Evolutionary conservation across 192 early-diverging fungal genomes (phyloP).

Genomic region (Neocallimastix lanati): DNA sequence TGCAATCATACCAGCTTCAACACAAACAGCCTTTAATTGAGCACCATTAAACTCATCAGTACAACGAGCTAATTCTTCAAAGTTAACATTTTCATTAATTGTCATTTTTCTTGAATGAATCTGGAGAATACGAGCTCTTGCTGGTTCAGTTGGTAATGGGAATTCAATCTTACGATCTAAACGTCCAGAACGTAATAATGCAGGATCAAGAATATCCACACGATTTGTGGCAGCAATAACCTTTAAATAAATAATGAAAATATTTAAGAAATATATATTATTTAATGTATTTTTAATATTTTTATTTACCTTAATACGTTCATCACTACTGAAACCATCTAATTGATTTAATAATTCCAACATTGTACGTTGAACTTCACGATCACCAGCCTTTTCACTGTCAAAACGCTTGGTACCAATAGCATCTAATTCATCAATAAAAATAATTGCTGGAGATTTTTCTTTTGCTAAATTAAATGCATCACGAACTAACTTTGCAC

Average conservation of each 20-base stretch:
- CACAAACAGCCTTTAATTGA: slow-evolving; percentile 97
- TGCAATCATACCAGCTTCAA: slow-evolving; percentile 97
- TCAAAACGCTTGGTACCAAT: slow-evolving; percentile 97
- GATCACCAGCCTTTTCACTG: slow-evolving; percentile 91
- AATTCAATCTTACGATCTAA: slow-evolving; percentile 89
- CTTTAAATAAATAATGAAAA: no score
- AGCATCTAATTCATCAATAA: slow-evolving; percentile 97
- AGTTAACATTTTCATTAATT: slow-evolving; percentile 82
- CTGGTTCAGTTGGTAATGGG: slow-evolving; percentile 80
- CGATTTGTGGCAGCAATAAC: slow-evolving; percentile 96
- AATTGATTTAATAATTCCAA: slow-evolving; percentile 94
- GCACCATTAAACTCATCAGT: slow-evolving; percentile 99
- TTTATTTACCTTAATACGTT: slow-evolving; percentile 94
- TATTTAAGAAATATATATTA: no score
- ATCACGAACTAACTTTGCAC: slow-evolving; percentile 90
- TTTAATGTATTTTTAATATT: no score
- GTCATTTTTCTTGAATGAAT: slow-evolving; percentile 99
- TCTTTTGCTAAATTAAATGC: slow-evolving; percentile 94
- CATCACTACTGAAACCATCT: slow-evolving; percentile 89
- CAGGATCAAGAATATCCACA: slow-evolving; percentile 81
- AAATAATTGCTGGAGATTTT: slow-evolving; percentile 95
- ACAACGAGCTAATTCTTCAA: slow-evolving; percentile 80
- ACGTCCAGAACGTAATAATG: slow-evolving; percentile 70
- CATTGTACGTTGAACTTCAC: slow-evolving; percentile 99
- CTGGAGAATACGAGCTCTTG: slow-evolving; percentile 82